Conservation (phyloP, 1,284 basidiomycete genomes). For the Ceratobasidium sp. region DNA sequence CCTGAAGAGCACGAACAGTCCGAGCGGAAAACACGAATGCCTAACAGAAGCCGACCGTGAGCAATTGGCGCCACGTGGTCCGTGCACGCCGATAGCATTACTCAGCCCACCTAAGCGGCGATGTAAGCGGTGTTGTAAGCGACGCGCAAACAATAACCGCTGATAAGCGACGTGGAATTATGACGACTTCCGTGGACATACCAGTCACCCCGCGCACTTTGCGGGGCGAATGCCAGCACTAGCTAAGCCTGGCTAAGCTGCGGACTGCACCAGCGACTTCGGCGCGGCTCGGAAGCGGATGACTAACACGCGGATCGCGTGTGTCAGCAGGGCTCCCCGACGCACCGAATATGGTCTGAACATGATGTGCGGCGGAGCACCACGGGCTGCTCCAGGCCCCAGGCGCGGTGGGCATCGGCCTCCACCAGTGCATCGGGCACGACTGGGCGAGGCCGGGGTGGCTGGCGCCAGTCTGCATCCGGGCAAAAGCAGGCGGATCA, state of each 20-base stretch:
- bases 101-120: too few relatives aligned
- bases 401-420: not conserved
- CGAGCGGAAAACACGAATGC: too few relatives aligned
- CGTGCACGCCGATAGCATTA: constrained; percentile 26
- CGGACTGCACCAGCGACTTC: not conserved
- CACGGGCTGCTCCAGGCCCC: not conserved
- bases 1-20: not conserved
- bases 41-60: too few relatives aligned
- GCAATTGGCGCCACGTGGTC: not conserved
- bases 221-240: too few relatives aligned
- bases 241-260: too few relatives aligned
- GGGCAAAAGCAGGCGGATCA: constrained; percentile 14
- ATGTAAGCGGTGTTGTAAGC: constrained; percentile 30
- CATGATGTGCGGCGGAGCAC: not conserved
- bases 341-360: not conserved
- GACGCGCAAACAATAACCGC: constrained; percentile 26
- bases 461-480: constrained; percentile 1
- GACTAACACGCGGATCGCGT: not conserved
- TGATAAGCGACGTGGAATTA: constrained; percentile 10
- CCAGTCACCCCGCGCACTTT: too few relatives aligned
- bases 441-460: not conserved
- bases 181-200: not conserved
- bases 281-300: not conserved
- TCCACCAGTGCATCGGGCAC: not conserved
- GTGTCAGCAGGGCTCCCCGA: constrained; percentile 19